Evolutionary conservation across 2,329 filamentous ascomycete species (phyloP).

Genomic region (Trichoderma sp.): DNA sequence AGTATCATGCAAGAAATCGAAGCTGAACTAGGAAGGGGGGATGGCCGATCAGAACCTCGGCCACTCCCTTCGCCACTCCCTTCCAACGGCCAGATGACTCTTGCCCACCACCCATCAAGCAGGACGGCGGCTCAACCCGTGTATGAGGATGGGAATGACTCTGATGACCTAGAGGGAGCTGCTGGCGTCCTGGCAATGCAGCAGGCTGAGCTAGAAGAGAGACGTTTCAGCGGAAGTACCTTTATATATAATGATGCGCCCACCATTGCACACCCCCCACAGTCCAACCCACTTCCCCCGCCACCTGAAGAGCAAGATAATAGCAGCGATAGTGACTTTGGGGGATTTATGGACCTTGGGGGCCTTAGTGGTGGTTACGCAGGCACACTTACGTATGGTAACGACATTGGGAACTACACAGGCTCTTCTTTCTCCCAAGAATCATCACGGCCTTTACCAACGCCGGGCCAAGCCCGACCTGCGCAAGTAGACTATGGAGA

Average conservation of each 20-base stretch:
- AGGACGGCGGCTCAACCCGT: slow-evolving; percentile 1
- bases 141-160: slow-evolving; percentile 56
- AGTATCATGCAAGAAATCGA: slow-evolving; percentile 59
- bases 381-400: slow-evolving; percentile 51
- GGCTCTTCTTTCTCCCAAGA: slow-evolving; percentile 41
- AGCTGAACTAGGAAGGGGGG: slow-evolving; percentile 46
- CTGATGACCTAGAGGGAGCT: slow-evolving; percentile 84
- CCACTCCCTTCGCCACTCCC: slow-evolving; percentile 33
- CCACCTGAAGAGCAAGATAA: slow-evolving; percentile 48
- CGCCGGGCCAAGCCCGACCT: slow-evolving; percentile 36
- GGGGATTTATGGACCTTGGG: slow-evolving; percentile 64
- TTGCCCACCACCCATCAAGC: slow-evolving; percentile 32
- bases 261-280: slow-evolving; percentile 10
- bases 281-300: slow-evolving; percentile 41
- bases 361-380: slow-evolving; percentile 71
- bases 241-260: slow-evolving; percentile 34
- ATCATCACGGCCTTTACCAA: slow-evolving; percentile 49
- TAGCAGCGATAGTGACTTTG: slow-evolving; percentile 71
- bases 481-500: slow-evolving; percentile 83
- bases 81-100: slow-evolving; percentile 46
- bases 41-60: slow-evolving; percentile 30
- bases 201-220: slow-evolving; percentile 77
- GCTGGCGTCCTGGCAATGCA: slow-evolving; percentile 81
- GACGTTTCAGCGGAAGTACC: slow-evolving; percentile 40
- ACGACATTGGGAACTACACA: slow-evolving; percentile 43